Evolutionary conservation across 257 asterid species (phyloP).

Genomic region (Capsicum chinense): DNA sequence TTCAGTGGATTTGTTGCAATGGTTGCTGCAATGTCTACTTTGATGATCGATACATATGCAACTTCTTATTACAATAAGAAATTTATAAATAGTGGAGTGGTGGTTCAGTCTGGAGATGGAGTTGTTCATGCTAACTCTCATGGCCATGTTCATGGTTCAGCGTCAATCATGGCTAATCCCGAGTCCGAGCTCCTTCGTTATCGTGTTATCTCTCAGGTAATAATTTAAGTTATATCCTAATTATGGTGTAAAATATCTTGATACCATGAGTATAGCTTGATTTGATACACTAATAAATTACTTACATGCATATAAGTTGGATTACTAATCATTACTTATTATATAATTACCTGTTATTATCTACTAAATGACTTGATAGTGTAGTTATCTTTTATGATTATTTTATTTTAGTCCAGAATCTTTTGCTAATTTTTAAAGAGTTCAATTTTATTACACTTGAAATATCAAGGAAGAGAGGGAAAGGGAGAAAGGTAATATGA

Average conservation of each 20-base stretch:
- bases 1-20: slow-evolving; percentile 40
- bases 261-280: too few relatives aligned
- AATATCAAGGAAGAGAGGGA: neutral
- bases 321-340: neutral
- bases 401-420: neutral
- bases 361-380: neutral
- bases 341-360: neutral
- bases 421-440: neutral
- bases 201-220: slow-evolving; percentile 42
- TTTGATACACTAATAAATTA: too few relatives aligned
- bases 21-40: slow-evolving; percentile 35
- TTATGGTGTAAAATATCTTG: too few relatives aligned
- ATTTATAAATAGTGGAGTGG: neutral
- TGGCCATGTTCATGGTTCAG: slow-evolving; percentile 39
- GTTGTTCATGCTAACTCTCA: slow-evolving; percentile 33
- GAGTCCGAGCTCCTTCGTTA: slow-evolving; percentile 27
- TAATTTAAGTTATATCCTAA: too few relatives aligned
- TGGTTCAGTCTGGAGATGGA: slow-evolving; percentile 18
- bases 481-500: neutral
- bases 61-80: slow-evolving; percentile 21
- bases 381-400: neutral
- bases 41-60: slow-evolving; percentile 42
- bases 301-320: too few relatives aligned
- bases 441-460: neutral
- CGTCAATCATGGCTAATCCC: neutral